phyloP scores from a whole-genome alignment of 1,139 yeast species.

The Yarrowia galli region DNA sequence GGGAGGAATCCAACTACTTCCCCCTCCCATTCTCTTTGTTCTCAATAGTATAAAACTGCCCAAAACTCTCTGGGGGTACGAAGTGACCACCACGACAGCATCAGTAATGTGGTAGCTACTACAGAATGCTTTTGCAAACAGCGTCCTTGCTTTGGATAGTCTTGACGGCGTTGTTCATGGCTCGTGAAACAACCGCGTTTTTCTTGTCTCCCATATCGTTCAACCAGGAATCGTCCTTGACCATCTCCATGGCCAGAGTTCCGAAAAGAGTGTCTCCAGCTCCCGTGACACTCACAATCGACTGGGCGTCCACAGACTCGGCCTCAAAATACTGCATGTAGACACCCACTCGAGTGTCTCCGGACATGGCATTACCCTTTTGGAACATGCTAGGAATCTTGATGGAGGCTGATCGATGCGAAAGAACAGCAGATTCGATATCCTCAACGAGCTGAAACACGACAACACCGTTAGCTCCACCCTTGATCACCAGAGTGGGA shows the following conservation, averaged over 20 bases:
- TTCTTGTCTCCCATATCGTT: conserved; percentile 47
- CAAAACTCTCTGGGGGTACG: no score
- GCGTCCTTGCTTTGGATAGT: conserved; percentile 53
- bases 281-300: conserved; percentile 63
- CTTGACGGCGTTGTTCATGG: conserved; percentile 64
- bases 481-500: conserved; percentile 71
- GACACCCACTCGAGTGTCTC: conserved; percentile 55
- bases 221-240: conserved; percentile 49
- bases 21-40: no score
- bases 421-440: conserved; percentile 42
- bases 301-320: conserved; percentile 45
- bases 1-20: no score
- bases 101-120: no score
- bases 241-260: conserved; percentile 54
- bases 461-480: conserved; percentile 71
- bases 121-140: conserved; percentile 43
- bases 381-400: conserved; percentile 38
- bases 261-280: conserved; percentile 76
- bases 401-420: conserved; percentile 40
- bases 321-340: conserved; percentile 68
- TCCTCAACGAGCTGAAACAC: conserved; percentile 55
- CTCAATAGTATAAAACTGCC: no score
- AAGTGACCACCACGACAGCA: no score
- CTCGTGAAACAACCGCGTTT: conserved; percentile 51
- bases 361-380: conserved; percentile 28